Evolutionary conservation across 2,329 filamentous ascomycete species (phyloP).

Genomic region (Thermomyces lanuginosus): DNA sequence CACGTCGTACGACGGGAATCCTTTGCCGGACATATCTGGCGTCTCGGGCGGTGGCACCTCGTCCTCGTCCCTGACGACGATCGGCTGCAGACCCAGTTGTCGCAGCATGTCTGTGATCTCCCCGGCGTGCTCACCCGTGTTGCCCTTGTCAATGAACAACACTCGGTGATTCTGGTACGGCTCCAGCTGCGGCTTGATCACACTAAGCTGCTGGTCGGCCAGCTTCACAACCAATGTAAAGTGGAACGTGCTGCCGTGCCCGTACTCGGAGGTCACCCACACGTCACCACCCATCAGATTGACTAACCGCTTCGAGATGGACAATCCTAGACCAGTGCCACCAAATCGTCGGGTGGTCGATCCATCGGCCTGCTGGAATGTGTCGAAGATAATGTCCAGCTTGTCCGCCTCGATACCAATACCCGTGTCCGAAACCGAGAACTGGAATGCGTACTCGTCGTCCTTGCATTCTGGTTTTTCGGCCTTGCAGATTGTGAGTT

Average conservation of each 20-base stretch:
- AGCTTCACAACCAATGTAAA: constrained; percentile 80
- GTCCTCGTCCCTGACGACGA: constrained; percentile 55
- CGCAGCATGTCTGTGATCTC: constrained; percentile 59
- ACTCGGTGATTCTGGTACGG: constrained; percentile 80
- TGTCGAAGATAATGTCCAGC: constrained; percentile 88
- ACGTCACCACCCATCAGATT: constrained; percentile 89
- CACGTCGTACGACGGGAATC: constrained; percentile 55
- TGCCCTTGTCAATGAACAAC: constrained; percentile 75
- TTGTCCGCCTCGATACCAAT: constrained; percentile 90
- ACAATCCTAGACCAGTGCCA: constrained; percentile 77
- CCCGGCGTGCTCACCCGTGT: constrained; percentile 55
- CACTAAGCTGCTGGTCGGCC: constrained; percentile 55
- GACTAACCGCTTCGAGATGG: constrained; percentile 86
- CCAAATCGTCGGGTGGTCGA: constrained; percentile 91
- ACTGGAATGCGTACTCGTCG: constrained; percentile 79
- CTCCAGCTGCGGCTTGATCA: constrained; percentile 56
- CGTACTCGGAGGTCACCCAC: constrained; percentile 80
- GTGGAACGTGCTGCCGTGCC: constrained; percentile 77
- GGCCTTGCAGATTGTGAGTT: constrained; percentile 61
- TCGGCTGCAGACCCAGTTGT: constrained; percentile 57
- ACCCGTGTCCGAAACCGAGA: constrained; percentile 81
- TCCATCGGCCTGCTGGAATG: constrained; percentile 90
- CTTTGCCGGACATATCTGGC: constrained; percentile 32
- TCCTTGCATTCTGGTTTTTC: constrained; percentile 40
- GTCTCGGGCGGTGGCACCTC: constrained; percentile 39